These are phyloP conservation scores for Zymoseptoria pseudotritici DNA, from an alignment of 2,329 filamentous ascomycete genomes.

Conservation along the genomic window DNA sequence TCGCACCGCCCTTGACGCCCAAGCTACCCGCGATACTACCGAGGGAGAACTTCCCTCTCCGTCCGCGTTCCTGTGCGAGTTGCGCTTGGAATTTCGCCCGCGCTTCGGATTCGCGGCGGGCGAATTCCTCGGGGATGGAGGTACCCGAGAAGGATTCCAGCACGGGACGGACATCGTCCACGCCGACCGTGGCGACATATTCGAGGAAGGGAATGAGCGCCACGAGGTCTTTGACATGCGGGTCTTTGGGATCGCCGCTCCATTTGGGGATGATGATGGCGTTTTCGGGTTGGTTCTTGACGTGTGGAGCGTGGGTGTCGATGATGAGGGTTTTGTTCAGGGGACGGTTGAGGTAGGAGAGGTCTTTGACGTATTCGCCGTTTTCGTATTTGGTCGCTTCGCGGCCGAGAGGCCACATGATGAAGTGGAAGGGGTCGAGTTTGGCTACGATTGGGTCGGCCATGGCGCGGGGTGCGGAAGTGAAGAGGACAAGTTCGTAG, in stretches of 20 bases:
- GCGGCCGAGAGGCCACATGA: conserved; percentile 89
- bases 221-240: conserved; percentile 62
- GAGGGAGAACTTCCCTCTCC: conserved; percentile 53
- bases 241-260: conserved; percentile 72
- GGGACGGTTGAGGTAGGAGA: conserved; percentile 95
- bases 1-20: conserved; percentile 61
- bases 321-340: conserved; percentile 92
- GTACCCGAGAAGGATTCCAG: conserved; percentile 56
- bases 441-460: conserved; percentile 86
- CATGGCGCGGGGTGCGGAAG: conserved; percentile 72
- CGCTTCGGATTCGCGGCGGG: conserved; percentile 75
- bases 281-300: conserved; percentile 90
- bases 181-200: conserved; percentile 91
- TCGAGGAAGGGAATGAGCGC: conserved; percentile 92
- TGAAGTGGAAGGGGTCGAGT: conserved; percentile 88
- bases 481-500: conserved; percentile 96
- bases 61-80: conserved; percentile 59
- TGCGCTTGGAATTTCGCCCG: conserved; percentile 79
- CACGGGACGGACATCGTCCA: conserved; percentile 71
- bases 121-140: conserved; percentile 84
- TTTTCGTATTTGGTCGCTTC: conserved; percentile 97
- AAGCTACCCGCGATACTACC: conserved; percentile 56
- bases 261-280: conserved; percentile 87
- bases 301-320: conserved; percentile 75
- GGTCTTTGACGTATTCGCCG: conserved; percentile 95